Base-by-base conservation (phyloP, 768 basidiomycete species). In the Lentinus tigrinus region DNA sequence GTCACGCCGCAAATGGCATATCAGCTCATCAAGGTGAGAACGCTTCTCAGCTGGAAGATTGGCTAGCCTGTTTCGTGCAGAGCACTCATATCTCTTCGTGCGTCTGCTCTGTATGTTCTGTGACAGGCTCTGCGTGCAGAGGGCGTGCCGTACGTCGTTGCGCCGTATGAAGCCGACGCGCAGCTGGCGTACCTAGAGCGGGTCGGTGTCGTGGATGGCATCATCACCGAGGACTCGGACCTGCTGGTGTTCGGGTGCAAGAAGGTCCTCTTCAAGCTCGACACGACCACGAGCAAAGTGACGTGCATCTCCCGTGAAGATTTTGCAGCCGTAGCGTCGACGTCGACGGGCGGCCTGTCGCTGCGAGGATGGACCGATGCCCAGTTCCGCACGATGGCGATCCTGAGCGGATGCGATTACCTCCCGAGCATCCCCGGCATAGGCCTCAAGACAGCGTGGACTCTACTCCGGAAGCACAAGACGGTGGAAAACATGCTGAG, bases 141-240 rank as follows among this genome's bases (percentile, higher is more conserved):
- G 68, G 74, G 76, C 17, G 82, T 98, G 8, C 70, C 81, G 19
- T 97, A 96, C 69, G 77, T 98, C 38, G 97, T 98, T 17, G 96
- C 97, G 4, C 97, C 97, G 0, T 99, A 98, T 72, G 97, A 99
- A 78, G 97, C 97, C 0, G 97, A 99, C 67, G 94, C 97, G 1
- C 97, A 99, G 72, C 82, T 99, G 56, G 89, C 93, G 44, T 98
- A 89, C 73, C 82, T 99, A 43, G 97, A 98, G 69, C 84, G 83
- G 48, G 71, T 77, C 42, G 93, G 93, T 17, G 66, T 91, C 34
- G 91, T 94, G 39, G 89, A 95, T 69, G 97, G 87, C 2, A 88
- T 99, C 71, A 82, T 99, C 64, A 98, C 97, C 1, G 97, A 99
- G 74, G 97, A 98, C 74, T 98, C 95, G 0, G 97, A 99, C 72